A percentile compares a stretch with the other conserved stretches of the same genome.
Conservation (phyloP, 208 protist species). For the Leptomonas seymouri region DNA sequence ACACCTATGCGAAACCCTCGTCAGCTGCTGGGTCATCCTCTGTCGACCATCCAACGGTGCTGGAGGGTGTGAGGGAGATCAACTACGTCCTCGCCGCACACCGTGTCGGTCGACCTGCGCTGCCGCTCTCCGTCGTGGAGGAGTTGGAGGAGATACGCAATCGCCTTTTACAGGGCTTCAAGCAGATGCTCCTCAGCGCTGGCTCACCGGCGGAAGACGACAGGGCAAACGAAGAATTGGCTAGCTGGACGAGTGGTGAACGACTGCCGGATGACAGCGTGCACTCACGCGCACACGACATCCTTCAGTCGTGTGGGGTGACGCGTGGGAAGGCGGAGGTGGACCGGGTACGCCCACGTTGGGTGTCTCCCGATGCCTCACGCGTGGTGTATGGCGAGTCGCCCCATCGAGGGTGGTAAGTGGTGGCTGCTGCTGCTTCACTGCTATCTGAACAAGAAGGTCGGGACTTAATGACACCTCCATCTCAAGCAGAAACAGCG, state of each 20-base stretch:
- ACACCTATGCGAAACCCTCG: neutral
- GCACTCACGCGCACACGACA: neutral
- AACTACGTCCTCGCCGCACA: conserved; percentile 41
- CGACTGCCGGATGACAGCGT: neutral
- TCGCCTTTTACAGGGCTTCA: conserved; percentile 14
- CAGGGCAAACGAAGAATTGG: too few relatives aligned
- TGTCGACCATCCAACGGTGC: conserved; percentile 16
- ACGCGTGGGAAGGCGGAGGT: neutral
- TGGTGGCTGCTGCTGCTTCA: neutral
- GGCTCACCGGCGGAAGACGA: neutral
- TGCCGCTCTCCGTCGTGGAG: conserved; percentile 34
- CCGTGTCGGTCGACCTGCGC: conserved; percentile 14
- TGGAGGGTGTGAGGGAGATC: conserved; percentile 44
- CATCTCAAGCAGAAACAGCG: too few relatives aligned
- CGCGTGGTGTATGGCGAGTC: conserved; percentile 29
- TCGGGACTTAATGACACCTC: too few relatives aligned
- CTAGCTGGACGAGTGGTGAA: neutral
- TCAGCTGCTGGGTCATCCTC: neutral
- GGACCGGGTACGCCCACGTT: conserved; percentile 13
- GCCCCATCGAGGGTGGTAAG: conserved; percentile 1
- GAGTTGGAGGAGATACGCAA: conserved; percentile 54
- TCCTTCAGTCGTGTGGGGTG: neutral
- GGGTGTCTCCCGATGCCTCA: conserved; percentile 34
- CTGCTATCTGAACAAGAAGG: neutral
- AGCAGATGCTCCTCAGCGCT: neutral